Evolutionary conservation across 164 flowering plant genomes (phyloP).

Genomic region (Cinnamomum chago): DNA sequence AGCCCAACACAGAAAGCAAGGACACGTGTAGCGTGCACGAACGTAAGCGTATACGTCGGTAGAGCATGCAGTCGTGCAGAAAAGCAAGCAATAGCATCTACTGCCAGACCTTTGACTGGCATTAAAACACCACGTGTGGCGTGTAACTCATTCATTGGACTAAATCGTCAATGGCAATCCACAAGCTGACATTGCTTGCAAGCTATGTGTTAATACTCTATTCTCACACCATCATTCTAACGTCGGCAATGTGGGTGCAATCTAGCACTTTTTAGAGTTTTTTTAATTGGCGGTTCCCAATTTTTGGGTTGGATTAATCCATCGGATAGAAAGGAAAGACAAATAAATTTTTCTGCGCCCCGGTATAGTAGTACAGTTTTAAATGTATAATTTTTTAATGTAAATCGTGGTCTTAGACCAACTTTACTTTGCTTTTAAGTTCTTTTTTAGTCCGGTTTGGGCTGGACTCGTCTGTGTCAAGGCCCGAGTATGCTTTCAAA

Average conservation of each 20-base stretch:
- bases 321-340: too few species aligned
- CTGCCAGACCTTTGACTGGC: background rate
- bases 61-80: background rate
- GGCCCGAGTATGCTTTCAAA: too few species aligned
- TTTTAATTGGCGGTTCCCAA: too few species aligned
- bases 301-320: too few species aligned
- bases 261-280: too few species aligned
- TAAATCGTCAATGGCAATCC: background rate
- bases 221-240: background rate
- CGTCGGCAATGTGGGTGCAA: background rate
- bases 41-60: background rate
- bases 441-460: too few species aligned
- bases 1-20: background rate
- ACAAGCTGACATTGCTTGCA: background rate
- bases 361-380: too few species aligned
- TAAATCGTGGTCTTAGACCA: too few species aligned
- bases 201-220: background rate
- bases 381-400: accelerated
- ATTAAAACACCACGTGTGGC: background rate
- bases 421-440: too few species aligned
- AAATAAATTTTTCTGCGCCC: too few species aligned
- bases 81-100: background rate
- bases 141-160: background rate
- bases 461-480: too few species aligned
- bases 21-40: background rate